Evolutionary conservation across 345 rosid species (phyloP), one percentile per base, ranked within the genome.

Genomic region (Murraya paniculata): DNA sequence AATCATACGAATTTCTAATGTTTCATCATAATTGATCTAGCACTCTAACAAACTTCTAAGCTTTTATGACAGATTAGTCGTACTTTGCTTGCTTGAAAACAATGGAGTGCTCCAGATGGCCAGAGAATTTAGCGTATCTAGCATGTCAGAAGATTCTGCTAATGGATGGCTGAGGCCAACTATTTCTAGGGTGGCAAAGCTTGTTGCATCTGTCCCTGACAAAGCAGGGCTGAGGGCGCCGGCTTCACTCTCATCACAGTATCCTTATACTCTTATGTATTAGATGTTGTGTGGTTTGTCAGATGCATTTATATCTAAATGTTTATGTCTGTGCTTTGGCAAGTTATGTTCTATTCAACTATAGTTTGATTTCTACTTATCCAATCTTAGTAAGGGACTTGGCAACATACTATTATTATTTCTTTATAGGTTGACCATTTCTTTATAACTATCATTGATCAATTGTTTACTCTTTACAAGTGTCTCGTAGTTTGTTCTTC

Each of bases 191-290:
- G 86, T 89, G 79, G 92, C 91, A 36, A 98, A 94, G 85, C 84
- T 91, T 80, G 79, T 94, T 77, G 83, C 95, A 61, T 96, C 97
- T 60, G 82, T 94, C 81, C 99, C 99, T 77, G 99, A 96, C 84
- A 94, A 92, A 91, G 92, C 90, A 87, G 91, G 87, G 24, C 72
- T 83, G 39, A 84, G 77, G 87, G 90, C 93, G 11, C 82, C 87
- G 10, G 77, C 91, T 70, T 76, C 90, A 64, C 90, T 95, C 69
- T 88, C 95, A 62, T 83, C 97, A 22, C 97, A 94, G 99, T 96
- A 96, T 96, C 98, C 98, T 96, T 88, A 61, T 3, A 67, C 24
- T 78, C 60, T 78, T 21, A 66, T 78, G 67, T 76, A 36, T 30
- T 68, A n/a, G 64, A 77, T 81, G 22, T 6, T 68, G 25, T 75